These are phyloP conservation scores for Saussurea involucrata DNA, from an alignment of 129 eudicot species.

Conservation along the genomic window DNA sequence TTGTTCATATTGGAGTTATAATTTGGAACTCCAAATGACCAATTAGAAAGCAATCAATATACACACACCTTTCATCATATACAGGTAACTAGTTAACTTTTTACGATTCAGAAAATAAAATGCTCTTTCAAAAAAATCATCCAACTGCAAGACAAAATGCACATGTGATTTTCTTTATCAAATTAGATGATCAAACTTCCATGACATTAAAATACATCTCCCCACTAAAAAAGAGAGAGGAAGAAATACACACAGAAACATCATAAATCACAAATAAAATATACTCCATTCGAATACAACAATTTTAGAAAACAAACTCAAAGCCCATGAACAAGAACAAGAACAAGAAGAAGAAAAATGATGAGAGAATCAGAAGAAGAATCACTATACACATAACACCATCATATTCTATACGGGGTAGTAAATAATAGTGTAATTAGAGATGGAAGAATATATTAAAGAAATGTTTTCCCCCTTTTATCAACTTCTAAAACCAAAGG, in stretches of 20 bases:
- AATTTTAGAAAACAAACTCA: conserved; percentile 27
- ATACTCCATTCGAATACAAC: conserved; percentile 27
- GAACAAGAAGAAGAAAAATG: conserved; percentile 1
- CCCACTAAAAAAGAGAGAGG: background rate
- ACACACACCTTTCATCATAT: conserved; percentile 3
- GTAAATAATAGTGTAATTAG: conserved; percentile 23
- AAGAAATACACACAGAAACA: background rate
- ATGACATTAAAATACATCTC: background rate
- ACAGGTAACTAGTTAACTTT: background rate
- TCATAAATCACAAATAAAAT: conserved; percentile 26
- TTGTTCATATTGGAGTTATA: background rate
- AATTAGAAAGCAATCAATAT: background rate
- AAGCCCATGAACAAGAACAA: conserved; percentile 2
- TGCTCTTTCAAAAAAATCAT: background rate
- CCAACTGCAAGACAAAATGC: background rate
- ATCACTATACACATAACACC: conserved; percentile 58
- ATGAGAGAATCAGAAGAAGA: conserved; percentile 21
- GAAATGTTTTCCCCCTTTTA: background rate
- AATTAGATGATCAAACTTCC: conserved; percentile 8
- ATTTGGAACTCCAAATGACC: background rate
- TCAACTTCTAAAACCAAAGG: conserved; percentile 86
- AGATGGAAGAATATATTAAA: conserved; percentile 14
- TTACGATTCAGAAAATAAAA: background rate
- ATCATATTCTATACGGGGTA: conserved; percentile 36
- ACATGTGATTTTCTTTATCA: background rate